Base-by-base conservation (phyloP, 176 grass and related monocot genomes). In the Puccinellia tenuiflora region DNA sequence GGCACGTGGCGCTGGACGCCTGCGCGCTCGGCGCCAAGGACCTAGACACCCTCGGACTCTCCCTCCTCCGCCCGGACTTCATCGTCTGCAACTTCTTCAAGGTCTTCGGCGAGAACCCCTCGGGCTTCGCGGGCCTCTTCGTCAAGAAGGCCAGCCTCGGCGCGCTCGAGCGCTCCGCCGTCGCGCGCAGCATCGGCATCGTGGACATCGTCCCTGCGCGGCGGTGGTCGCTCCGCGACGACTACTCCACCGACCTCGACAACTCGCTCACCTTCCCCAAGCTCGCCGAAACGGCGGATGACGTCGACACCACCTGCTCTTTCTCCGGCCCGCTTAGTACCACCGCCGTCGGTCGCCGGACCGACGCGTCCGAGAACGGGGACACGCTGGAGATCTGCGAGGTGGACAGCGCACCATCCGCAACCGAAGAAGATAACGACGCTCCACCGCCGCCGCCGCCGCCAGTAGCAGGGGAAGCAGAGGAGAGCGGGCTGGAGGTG, bases 51-150 rank as follows among this genome's bases (percentile, higher is more conserved):
- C 64, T 97, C 12, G 94, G 92, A 2, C 74, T 97, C 67, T 94
- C 90, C 9, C 87, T 97, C 84, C 88, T 97, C 90, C 90, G 87
- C 67, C 94, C 94, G 2, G 94, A 97, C 75, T 97, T 97, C 78
- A 94, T 97, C 81, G 87, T 97, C 72, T 94, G 92, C 85, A 94
- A 94, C 81, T 97, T 97, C 88, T 94, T 88, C 86, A 97, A 97
- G 84, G 94, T 97, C 12, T 87, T 97, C 76, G 94, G 94, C 26
- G 94, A 94, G 57, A 94, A 97, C 64, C 92, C 94, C 5, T 90
- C 94, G 1, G 94, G 94, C 0, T 97, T 97, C 86, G 92, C 94
- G 1, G 92, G 89, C 10, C 88, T 97, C 57, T 92, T 97, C 82
- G 87, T 97, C 29, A 94, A 90, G 37, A 89, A 72, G 46, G 68